A percentile compares a stretch with the other conserved stretches of the same genome.
These are phyloP conservation scores for Lycium barbarum DNA, from an alignment of 257 asterid species.

Conservation along the genomic window DNA sequence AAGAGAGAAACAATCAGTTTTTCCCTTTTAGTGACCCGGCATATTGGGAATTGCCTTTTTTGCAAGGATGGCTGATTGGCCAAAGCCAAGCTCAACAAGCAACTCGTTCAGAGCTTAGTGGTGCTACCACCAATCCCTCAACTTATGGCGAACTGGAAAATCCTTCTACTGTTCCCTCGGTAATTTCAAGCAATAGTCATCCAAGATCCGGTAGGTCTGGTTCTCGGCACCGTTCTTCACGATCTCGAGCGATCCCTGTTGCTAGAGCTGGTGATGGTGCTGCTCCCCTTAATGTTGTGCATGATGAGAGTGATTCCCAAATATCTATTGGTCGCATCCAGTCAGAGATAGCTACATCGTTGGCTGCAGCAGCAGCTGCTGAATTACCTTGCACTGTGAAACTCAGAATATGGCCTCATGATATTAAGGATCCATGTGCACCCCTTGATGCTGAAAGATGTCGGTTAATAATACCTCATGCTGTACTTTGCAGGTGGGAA, in stretches of 20 bases:
- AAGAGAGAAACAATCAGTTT: conserved; percentile 67
- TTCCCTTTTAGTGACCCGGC: conserved; percentile 88
- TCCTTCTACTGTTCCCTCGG: conserved; percentile 51
- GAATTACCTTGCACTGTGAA: conserved; percentile 98
- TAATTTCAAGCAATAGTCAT: conserved; percentile 50
- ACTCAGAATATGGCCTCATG: conserved; percentile 95
- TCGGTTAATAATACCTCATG: conserved; percentile 88
- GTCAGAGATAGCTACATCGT: conserved; percentile 80
- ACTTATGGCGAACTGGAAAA: conserved; percentile 50
- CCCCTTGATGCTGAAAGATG: conserved; percentile 72
- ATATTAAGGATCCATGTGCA: conserved; percentile 74
- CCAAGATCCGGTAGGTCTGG: conserved; percentile 77
- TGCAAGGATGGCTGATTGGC: conserved; percentile 97
- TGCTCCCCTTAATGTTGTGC: conserved; percentile 49
- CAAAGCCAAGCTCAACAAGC: conserved; percentile 89
- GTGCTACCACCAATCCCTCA: conserved; percentile 48
- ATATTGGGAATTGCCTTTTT: conserved; percentile 90
- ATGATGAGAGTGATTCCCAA: conserved; percentile 58
- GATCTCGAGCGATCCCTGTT: conserved; percentile 51
- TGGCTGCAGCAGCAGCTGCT: conserved; percentile 95
- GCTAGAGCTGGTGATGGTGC: conserved; percentile 55
- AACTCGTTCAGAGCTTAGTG: conserved; percentile 59
- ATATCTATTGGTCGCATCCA: conserved; percentile 72
- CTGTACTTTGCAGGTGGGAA: conserved; percentile 91
- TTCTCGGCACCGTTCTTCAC: conserved; percentile 71